Evolutionary conservation across 495 filamentous ascomycete genomes (phyloP).

Genomic region (Umbilicaria muhlenbergii): DNA sequence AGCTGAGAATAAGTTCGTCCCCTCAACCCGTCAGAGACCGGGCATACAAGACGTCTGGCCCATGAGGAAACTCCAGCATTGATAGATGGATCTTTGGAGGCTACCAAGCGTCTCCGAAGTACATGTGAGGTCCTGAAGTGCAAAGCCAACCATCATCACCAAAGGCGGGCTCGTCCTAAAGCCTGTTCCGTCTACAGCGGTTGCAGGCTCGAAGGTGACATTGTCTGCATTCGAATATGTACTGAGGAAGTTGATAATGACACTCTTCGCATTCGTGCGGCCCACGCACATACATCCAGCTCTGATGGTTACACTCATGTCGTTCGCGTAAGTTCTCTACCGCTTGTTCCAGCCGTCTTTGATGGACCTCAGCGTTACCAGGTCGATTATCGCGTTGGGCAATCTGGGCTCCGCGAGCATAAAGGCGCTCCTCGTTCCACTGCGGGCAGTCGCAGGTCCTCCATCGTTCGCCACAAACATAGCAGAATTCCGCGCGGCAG

Average conservation of each 20-base stretch:
- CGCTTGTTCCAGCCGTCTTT: background rate
- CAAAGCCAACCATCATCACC: no score
- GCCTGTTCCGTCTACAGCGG: slow-evolving; percentile 18
- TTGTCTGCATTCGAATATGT: slow-evolving; percentile 19
- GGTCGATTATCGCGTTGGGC: slow-evolving; percentile 16
- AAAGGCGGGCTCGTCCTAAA: background rate
- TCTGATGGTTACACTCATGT: slow-evolving; percentile 15
- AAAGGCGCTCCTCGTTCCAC: slow-evolving; percentile 23
- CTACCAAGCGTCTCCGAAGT: no score
- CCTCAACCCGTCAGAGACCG: no score
- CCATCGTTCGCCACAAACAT: slow-evolving; percentile 36
- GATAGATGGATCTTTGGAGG: no score
- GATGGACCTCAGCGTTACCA: no score
- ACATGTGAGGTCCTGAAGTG: no score
- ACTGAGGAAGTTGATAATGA: slow-evolving; percentile 9
- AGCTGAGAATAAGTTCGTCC: no score
- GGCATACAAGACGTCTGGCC: no score
- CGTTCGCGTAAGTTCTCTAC: slow-evolving; percentile 9
- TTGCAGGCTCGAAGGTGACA: slow-evolving; percentile 16
- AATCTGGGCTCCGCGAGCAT: slow-evolving; percentile 17
- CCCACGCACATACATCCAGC: slow-evolving; percentile 10
- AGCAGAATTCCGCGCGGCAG: slow-evolving; percentile 43
- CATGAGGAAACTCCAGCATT: no score
- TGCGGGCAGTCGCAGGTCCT: slow-evolving; percentile 29
- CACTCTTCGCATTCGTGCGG: slow-evolving; percentile 18